Base-by-base conservation (phyloP, 148 eudicot genomes). In the Vaccinium macrocarpon region DNA sequence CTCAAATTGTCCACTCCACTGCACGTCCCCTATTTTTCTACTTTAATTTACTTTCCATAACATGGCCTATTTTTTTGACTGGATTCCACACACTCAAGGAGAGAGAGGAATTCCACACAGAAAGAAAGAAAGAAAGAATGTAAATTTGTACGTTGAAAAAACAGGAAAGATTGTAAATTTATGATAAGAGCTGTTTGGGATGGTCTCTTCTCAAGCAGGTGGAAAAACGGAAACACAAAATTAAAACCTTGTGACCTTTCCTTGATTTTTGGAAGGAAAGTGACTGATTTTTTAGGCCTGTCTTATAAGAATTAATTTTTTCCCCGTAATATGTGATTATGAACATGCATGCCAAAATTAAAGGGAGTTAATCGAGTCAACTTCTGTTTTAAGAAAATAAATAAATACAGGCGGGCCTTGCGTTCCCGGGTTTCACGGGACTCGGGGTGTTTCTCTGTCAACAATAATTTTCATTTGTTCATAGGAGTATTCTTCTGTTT, bases 1-100 rank as follows among this genome's bases (percentile, higher is more conserved):
- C 35, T 29, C 35, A 10, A 10, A 76, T 50, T 38, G 55, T 76
- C 56, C 79, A 13, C 14, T 76, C 56, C 79, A 13, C 14, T 76
- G 79, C 79, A 76, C 79, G 79, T 76, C n/a, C 79, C n/a, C 79
- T 76, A 29, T 13, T 75, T 32, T 71, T 73, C 23, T 73, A 7
- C 50, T 13, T 38, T 16, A 6, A 35, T 73, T 35, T 19, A 15
- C 77, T 73, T 73, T 73, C 77, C 12, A 9, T 16, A 72, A 14
- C 42, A 72, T 32, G 21, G 19, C 50, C 9, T 73, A 18, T 16
- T 35, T 16, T 2, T 11, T 42, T 42, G 13, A 42, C 77, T 73
- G 50, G 38, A 73, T 42, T 35, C 49, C 8, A 32, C 49, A 32
- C 49, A 6, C 21, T 18, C 1, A 6, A 13, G 18, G 25, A 38